Percentiles rank a stretch among this genome's conserved stretches.
Conservation (phyloP, 441 rosid genomes). For the Codiaeum variegatum region DNA sequence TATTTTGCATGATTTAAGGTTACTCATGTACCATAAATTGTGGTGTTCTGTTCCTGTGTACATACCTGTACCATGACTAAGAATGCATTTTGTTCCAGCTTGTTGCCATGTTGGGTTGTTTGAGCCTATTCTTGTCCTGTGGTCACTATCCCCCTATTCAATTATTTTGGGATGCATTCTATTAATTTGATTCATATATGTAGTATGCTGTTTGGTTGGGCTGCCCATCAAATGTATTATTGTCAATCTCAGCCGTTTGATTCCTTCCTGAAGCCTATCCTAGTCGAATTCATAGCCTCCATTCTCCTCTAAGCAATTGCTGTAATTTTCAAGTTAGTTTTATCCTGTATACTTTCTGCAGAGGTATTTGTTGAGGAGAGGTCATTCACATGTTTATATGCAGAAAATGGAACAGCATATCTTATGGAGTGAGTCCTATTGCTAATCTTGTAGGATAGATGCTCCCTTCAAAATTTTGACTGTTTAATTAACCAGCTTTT, state of each 20-base stretch:
- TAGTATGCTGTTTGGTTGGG: not conserved
- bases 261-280: not conserved
- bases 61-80: no score
- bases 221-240: not conserved
- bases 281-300: not conserved
- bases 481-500: not conserved
- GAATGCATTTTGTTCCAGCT: not conserved
- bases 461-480: not conserved
- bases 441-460: not conserved
- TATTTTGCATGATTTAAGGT: no score
- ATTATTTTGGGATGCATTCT: not conserved
- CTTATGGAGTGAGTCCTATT: conserved; percentile 70
- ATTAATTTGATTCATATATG: not conserved
- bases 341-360: conserved; percentile 31
- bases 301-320: not conserved
- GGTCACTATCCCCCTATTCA: not conserved
- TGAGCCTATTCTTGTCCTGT: not conserved
- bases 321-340: conserved; percentile 4
- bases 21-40: no score
- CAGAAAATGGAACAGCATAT: conserved; percentile 53
- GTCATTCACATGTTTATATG: conserved; percentile 71
- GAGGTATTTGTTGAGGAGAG: conserved; percentile 84
- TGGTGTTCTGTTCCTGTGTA: no score
- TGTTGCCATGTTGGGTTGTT: not conserved
- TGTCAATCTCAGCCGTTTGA: not conserved